Evolutionary conservation across 1,139 yeast species (phyloP).

Genomic region (Tardiomyces blankii): DNA sequence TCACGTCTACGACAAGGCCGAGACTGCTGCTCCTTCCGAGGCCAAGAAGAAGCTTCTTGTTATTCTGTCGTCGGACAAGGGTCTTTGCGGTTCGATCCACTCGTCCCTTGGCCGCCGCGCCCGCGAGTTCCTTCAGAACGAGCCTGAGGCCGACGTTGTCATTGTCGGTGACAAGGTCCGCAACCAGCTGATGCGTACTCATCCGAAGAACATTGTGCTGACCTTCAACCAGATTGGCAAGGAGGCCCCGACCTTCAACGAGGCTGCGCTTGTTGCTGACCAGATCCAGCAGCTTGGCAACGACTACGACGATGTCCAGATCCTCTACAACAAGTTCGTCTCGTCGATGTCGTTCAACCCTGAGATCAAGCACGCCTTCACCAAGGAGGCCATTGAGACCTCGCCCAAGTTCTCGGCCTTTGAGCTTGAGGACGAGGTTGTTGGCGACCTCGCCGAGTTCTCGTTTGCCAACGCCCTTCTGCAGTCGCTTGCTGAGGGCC

Average conservation of each 20-base stretch:
- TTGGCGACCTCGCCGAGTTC: constrained; percentile 56
- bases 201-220: constrained; percentile 56
- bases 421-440: constrained; percentile 64
- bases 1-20: constrained; percentile 74
- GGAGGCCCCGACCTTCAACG: constrained; percentile 89
- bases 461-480: constrained; percentile 82
- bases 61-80: constrained; percentile 94
- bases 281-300: constrained; percentile 50
- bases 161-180: constrained; percentile 92
- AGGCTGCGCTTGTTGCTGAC: constrained; percentile 82
- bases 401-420: constrained; percentile 83
- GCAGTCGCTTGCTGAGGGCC: constrained; percentile 95
- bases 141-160: constrained; percentile 68
- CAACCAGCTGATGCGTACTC: constrained; percentile 77
- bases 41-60: constrained; percentile 49
- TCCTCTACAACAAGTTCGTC: constrained; percentile 79
- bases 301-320: constrained; percentile 64
- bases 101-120: constrained; percentile 87
- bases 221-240: constrained; percentile 89
- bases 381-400: constrained; percentile 61
- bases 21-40: constrained; percentile 45
- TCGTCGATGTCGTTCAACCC: constrained; percentile 91
- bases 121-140: constrained; percentile 52
- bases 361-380: constrained; percentile 52
- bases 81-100: constrained; percentile 97